Percentiles rank a stretch among this genome's conserved stretches.
phyloP scores from a whole-genome alignment of 2,329 filamentous ascomycete species.

The Chrysosporium queenslandicum region DNA sequence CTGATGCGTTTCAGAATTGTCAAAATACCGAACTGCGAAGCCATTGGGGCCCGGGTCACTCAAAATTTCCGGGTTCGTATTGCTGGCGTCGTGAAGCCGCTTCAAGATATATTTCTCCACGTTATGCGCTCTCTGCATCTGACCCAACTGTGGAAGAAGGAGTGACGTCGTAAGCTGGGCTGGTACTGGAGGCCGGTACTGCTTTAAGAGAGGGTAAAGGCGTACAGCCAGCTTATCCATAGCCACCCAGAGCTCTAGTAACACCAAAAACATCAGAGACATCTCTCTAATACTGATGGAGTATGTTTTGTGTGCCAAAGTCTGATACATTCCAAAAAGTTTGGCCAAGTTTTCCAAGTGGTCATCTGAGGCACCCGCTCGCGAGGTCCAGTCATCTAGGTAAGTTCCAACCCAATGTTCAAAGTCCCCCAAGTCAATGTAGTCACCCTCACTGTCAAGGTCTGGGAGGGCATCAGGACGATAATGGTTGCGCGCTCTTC shows the following conservation, averaged over 20 bases:
- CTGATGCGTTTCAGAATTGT: conserved; percentile 37
- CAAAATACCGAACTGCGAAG: conserved; percentile 44
- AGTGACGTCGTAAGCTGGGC: conserved; percentile 35
- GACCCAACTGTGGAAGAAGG: conserved; percentile 34
- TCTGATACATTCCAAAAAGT: background rate
- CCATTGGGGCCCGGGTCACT: conserved; percentile 26
- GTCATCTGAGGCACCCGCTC: background rate
- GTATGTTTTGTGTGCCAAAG: background rate
- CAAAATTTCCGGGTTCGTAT: conserved; percentile 30
- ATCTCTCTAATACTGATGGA: conserved; percentile 32
- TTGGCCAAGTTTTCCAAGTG: background rate
- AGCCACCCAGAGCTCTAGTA: conserved; percentile 51
- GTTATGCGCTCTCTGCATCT: conserved; percentile 39
- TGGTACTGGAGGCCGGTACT: conserved; percentile 43
- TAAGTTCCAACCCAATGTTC: conserved; percentile 12
- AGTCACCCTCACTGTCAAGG: background rate
- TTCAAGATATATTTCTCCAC: conserved; percentile 42
- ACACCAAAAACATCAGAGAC: conserved; percentile 48
- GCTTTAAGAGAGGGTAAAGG: conserved; percentile 33
- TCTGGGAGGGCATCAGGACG: conserved; percentile 5
- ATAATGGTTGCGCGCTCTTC: too few species aligned
- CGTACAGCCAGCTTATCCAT: conserved; percentile 41
- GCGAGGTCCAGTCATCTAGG: conserved; percentile 7
- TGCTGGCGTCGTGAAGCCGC: conserved; percentile 22
- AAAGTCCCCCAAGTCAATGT: conserved; percentile 6